These are phyloP conservation scores for Phytophthora fragariaefolia DNA, from an alignment of 352 stramenopile genomes.

Conservation along the genomic window DNA sequence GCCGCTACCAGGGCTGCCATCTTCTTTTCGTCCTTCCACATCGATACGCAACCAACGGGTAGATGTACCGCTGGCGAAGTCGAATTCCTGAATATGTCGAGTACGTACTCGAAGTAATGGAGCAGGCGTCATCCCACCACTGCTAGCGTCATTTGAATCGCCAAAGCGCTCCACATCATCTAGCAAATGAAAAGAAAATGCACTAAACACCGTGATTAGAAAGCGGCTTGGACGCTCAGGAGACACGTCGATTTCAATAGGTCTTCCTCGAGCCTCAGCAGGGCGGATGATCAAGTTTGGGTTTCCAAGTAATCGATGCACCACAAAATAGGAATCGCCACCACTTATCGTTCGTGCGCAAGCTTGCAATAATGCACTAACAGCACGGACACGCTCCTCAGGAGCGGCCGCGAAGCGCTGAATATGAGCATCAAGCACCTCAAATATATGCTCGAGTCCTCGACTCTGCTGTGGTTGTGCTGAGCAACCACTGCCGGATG, in stretches of 20 bases:
- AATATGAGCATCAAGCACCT: slow-evolving; percentile 76
- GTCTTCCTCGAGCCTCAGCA: slow-evolving; percentile 66
- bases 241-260: slow-evolving; percentile 80
- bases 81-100: slow-evolving; percentile 82
- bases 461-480: slow-evolving; percentile 45
- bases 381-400: slow-evolving; percentile 68
- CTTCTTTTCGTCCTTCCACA: slow-evolving; percentile 64
- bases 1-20: slow-evolving; percentile 28
- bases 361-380: slow-evolving; percentile 75
- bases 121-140: slow-evolving; percentile 53
- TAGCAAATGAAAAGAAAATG: slow-evolving; percentile 80
- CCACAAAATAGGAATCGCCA: slow-evolving; percentile 83
- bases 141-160: slow-evolving; percentile 38
- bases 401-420: slow-evolving; percentile 68
- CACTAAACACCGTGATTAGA: slow-evolving; percentile 79
- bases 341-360: slow-evolving; percentile 80
- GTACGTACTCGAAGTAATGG: slow-evolving; percentile 71
- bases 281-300: slow-evolving; percentile 78
- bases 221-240: slow-evolving; percentile 62
- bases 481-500: slow-evolving; percentile 4
- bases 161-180: slow-evolving; percentile 81
- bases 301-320: slow-evolving; percentile 76
- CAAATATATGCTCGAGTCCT: slow-evolving; percentile 80
- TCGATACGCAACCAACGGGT: slow-evolving; percentile 71
- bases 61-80: slow-evolving; percentile 75